phyloP scores from a whole-genome alignment of 352 stramenopile species.

The Phytophthora agathidicida region DNA sequence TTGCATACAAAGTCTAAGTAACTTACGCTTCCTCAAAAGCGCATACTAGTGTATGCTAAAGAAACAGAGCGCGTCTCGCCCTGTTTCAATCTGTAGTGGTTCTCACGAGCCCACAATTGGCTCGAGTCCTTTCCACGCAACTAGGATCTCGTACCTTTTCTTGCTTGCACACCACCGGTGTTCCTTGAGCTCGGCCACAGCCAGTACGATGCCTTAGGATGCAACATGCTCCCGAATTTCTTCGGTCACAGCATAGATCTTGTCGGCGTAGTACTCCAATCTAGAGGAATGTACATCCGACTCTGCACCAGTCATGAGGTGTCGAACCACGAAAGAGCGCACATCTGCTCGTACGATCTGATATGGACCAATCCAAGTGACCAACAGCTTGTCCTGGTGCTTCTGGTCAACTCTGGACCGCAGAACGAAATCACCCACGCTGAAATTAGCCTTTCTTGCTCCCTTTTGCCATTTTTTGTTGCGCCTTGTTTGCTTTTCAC shows the following conservation, averaged over 20 bases:
- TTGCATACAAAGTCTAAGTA: no score
- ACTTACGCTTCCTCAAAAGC: no score
- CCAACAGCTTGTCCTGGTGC: constrained; percentile 27
- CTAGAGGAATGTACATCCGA: constrained; percentile 25
- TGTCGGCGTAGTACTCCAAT: constrained; percentile 38
- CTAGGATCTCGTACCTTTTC: background rate
- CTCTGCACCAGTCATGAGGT: constrained; percentile 6
- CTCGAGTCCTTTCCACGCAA: constrained; percentile 8
- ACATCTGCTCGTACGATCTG: constrained; percentile 12
- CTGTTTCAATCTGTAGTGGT: no score
- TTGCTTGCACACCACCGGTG: background rate
- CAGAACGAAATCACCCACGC: constrained; percentile 34
- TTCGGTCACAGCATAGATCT: constrained; percentile 19
- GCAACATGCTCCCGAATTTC: constrained; percentile 25
- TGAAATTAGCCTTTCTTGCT: constrained; percentile 16
- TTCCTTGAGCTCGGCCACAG: constrained; percentile 7
- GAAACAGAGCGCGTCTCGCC: no score
- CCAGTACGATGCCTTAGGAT: constrained; percentile 21
- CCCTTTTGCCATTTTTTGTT: constrained; percentile 5
- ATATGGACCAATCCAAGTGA: constrained; percentile 39
- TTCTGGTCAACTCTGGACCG: constrained; percentile 32
- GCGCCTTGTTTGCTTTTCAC: constrained; percentile 2
- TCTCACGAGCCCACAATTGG: constrained; percentile 18
- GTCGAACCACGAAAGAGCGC: constrained; percentile 25
- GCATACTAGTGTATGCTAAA: no score